Base-by-base conservation (phyloP, 176 grass and related monocot genomes). In the Echinochloa phyllopogon region DNA sequence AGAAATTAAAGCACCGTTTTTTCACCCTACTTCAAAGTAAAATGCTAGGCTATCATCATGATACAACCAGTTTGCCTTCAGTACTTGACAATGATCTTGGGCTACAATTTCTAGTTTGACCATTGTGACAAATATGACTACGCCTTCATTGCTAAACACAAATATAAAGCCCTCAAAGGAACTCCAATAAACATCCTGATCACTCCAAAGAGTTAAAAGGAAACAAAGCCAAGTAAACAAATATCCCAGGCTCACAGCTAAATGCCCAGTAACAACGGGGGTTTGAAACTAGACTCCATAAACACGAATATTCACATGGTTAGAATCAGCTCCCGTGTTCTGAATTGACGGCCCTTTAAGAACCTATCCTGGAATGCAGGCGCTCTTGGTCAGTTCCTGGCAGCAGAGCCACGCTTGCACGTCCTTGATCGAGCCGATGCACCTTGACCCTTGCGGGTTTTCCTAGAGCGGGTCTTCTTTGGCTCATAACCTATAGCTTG, bases 401-500 rank as follows among this genome's bases (percentile, higher is more conserved):
- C 11, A 56, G 50, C 65, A 3, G 52, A 14, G 53, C 79, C 65
- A 43, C 79, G 65, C 23, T 70, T 82, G 37, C 38, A 38, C 1
- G 9, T 14, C 65, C 79, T 82, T 44, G 79, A 18, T 21, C 79
- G n/a, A 29, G 65, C 8, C 33, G 79, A 69, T 43, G 79, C 50
- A 58, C 79, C 79, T 71, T 41, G 65, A 82, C 50, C 49, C 50
- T 69, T 58, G 50, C 36, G n/a, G 18, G 43, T 76, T 78, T 85
- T 96, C 86, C 88, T 88, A 2, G 69, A 78, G 47, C 89, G 83
- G 33, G 76, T 91, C 62, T 96, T 99, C 80, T 90, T 94, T 33
- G 88, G 74, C 14, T 91, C 91, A 57, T 92, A 88, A 11, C 90
- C 94, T 67, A 99, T 99, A 17, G 84, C 72, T 16, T 99, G 75